A percentile compares a stretch with the other conserved stretches of the same genome.
Evolutionary conservation across 2,329 filamentous ascomycete genomes (phyloP).

Genomic region (Penicillium sp.): DNA sequence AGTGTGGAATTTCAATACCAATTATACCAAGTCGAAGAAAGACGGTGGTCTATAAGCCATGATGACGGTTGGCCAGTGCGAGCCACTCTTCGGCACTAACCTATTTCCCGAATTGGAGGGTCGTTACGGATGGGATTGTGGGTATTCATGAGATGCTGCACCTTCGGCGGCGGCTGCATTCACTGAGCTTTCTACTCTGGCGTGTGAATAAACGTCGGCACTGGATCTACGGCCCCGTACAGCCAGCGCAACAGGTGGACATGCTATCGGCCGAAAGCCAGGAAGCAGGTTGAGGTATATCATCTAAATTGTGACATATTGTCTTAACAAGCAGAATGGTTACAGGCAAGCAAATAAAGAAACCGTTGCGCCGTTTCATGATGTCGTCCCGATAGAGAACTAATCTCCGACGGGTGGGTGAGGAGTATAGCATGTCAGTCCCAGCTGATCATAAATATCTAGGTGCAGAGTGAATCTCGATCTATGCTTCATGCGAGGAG

Average conservation of each 20-base stretch:
- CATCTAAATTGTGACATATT: not conserved
- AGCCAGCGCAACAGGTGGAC: not conserved
- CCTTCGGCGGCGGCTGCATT: too few relatives aligned
- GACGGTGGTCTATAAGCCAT: constrained; percentile 43
- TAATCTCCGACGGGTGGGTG: not conserved
- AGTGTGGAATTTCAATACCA: constrained; percentile 44
- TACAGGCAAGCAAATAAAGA: not conserved
- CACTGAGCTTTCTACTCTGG: constrained; percentile 22
- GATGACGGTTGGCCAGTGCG: constrained; percentile 5
- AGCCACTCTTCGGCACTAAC: too few relatives aligned
- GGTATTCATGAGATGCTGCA: constrained; percentile 44
- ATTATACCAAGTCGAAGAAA: constrained; percentile 42
- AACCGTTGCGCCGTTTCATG: not conserved
- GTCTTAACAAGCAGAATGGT: not conserved
- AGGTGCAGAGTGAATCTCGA: not conserved
- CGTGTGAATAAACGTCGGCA: constrained; percentile 29
- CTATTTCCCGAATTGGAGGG: constrained; percentile 38
- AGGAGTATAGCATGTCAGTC: not conserved
- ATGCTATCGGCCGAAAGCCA: constrained; percentile 3
- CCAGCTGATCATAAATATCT: not conserved
- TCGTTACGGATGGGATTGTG: constrained; percentile 41
- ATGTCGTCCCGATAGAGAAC: not conserved
- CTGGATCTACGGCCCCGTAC: constrained; percentile 4
- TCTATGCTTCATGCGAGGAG: constrained; percentile 1
- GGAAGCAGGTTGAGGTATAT: not conserved